Percentiles rank a stretch among this genome's conserved stretches.
Evolutionary conservation across 2,329 filamentous ascomycete species (phyloP).

Genomic region (Curvularia eragrostidis): DNA sequence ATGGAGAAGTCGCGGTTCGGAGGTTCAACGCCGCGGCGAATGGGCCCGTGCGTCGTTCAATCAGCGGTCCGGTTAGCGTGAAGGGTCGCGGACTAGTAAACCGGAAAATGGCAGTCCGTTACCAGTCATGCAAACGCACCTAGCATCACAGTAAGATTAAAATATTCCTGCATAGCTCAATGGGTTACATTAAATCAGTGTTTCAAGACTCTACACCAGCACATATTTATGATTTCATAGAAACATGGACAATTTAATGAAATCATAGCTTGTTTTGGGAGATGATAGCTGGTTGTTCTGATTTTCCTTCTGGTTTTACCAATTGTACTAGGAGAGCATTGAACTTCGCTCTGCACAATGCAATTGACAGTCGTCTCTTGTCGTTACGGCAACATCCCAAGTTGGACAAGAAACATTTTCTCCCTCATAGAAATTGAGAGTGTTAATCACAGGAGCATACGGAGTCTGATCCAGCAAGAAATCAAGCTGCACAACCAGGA

Average conservation of each 20-base stretch:
- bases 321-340: no score
- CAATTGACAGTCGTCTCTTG: neutral
- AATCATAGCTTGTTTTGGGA: no score
- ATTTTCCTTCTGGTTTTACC: no score
- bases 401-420: neutral
- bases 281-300: no score
- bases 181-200: no score
- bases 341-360: neutral
- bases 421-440: neutral
- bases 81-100: slow-evolving; percentile 2
- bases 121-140: no score
- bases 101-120: no score
- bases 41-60: slow-evolving; percentile 15
- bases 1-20: slow-evolving; percentile 20
- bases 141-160: no score
- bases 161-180: no score
- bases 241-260: no score
- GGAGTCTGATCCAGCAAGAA: neutral
- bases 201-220: no score
- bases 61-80: neutral
- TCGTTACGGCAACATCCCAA: neutral
- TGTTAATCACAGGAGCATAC: neutral
- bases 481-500: neutral
- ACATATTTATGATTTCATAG: no score
- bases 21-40: slow-evolving; percentile 14